phyloP scores from a whole-genome alignment of 2,329 filamentous ascomycete genomes.

The Penicillium vulpinum region DNA sequence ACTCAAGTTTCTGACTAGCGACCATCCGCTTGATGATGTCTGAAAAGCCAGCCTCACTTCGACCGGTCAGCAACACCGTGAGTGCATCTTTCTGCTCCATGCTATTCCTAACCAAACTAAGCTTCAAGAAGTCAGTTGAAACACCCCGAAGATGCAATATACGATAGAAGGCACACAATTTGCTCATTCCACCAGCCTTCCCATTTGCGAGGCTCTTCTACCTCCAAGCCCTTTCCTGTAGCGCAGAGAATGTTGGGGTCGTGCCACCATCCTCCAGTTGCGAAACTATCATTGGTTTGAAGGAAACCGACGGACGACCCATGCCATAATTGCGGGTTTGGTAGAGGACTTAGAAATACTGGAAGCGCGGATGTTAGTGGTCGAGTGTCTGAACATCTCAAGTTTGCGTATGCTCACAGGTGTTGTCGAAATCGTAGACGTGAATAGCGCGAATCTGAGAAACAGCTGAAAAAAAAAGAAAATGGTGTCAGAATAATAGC shows the following conservation, averaged over 20 bases:
- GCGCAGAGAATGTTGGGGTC: constrained; percentile 81
- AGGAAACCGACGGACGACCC: constrained; percentile 73
- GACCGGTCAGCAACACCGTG: constrained; percentile 82
- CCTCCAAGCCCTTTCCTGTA: constrained; percentile 77
- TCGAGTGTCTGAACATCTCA: not conserved
- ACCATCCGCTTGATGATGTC: constrained; percentile 81
- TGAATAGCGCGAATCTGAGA: constrained; percentile 76
- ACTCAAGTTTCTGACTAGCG: constrained; percentile 73
- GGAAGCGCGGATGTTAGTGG: constrained; percentile 1
- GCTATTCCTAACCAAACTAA: constrained; percentile 74
- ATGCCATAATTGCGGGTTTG: constrained; percentile 86
- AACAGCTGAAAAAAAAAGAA: constrained; percentile 47
- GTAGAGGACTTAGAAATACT: constrained; percentile 90
- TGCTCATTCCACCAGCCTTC: constrained; percentile 96
- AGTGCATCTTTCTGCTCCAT: constrained; percentile 82
- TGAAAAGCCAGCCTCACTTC: constrained; percentile 73
- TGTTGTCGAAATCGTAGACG: constrained; percentile 98
- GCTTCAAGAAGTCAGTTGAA: constrained; percentile 36
- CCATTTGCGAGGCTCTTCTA: constrained; percentile 83
- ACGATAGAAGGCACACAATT: constrained; percentile 57
- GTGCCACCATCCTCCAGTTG: constrained; percentile 96
- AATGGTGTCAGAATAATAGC: not conserved
- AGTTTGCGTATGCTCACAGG: constrained; percentile 56
- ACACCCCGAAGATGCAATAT: not conserved
- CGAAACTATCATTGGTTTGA: constrained; percentile 71